Evolutionary conservation across 345 rosid genomes (phyloP).

Genomic region (Noccaea caerulescens): DNA sequence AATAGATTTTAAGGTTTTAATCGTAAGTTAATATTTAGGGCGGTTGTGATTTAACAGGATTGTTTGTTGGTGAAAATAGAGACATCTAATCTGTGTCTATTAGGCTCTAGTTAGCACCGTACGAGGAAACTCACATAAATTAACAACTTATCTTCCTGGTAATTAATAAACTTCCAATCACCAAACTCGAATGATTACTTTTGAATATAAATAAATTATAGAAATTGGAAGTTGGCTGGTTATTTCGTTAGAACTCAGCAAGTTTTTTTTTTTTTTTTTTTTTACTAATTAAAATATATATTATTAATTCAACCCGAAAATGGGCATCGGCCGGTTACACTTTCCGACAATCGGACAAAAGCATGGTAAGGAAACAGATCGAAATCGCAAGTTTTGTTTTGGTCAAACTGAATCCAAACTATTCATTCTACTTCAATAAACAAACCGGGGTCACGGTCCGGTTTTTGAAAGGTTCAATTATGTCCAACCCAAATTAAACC

Average conservation of each 20-base stretch:
- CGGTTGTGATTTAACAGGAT: constrained; percentile 19
- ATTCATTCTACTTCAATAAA: background rate
- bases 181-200: background rate
- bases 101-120: constrained; percentile 19
- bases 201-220: background rate
- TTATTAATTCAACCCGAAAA: too few relatives aligned
- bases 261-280: constrained; percentile 16
- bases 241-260: constrained; percentile 14
- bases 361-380: too few relatives aligned
- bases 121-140: constrained; percentile 33
- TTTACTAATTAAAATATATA: too few relatives aligned
- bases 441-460: constrained; percentile 6
- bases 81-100: constrained; percentile 29
- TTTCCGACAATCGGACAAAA: too few relatives aligned
- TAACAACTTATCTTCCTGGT: constrained; percentile 21
- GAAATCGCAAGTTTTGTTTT: background rate
- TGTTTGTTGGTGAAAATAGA: constrained; percentile 11
- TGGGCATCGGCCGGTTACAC: too few relatives aligned
- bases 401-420: constrained; percentile 20
- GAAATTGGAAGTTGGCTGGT: constrained; percentile 17
- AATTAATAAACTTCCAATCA: constrained; percentile 5
- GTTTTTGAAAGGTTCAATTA: background rate
- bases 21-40: constrained; percentile 5
- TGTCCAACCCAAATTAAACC: constrained; percentile 12
- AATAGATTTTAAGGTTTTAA: constrained; percentile 14